Conservation (phyloP, 768 basidiomycete genomes). For the Tricholoma bakamatsutake region DNA sequence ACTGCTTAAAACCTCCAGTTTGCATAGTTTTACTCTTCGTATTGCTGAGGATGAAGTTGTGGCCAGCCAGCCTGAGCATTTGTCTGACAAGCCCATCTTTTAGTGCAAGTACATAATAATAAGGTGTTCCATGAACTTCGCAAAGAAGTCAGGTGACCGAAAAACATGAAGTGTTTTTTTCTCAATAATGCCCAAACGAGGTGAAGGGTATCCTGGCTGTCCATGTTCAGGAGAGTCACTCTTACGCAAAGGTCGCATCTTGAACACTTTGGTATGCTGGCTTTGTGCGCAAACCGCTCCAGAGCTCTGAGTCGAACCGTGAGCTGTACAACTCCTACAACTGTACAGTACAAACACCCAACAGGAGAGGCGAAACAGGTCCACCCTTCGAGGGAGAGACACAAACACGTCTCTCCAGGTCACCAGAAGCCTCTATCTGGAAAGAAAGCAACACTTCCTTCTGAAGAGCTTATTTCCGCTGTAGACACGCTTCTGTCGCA, state of each 20-base stretch:
- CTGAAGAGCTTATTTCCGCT: conserved; percentile 3
- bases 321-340: neutral
- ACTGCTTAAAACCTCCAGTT: neutral
- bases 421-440: neutral
- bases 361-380: neutral
- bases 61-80: neutral
- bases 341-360: neutral
- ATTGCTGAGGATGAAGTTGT: neutral
- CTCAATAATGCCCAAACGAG: neutral
- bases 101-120: too few relatives aligned
- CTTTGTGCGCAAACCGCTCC: conserved; percentile 12
- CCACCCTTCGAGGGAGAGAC: neutral
- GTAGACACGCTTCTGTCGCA: conserved; percentile 6
- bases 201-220: conserved; percentile 32
- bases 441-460: conserved; percentile 1
- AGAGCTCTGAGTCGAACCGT: conserved; percentile 1
- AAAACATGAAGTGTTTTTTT: neutral
- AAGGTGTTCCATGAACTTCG: too few relatives aligned
- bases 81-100: neutral
- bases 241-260: conserved; percentile 49
- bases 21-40: neutral
- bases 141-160: neutral
- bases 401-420: neutral
- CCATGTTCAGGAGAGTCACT: conserved; percentile 67
- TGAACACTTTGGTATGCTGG: conserved; percentile 30